Evolutionary conservation across 805 yeast genomes (phyloP).

Genomic region (Cephaloascus fragrans): DNA sequence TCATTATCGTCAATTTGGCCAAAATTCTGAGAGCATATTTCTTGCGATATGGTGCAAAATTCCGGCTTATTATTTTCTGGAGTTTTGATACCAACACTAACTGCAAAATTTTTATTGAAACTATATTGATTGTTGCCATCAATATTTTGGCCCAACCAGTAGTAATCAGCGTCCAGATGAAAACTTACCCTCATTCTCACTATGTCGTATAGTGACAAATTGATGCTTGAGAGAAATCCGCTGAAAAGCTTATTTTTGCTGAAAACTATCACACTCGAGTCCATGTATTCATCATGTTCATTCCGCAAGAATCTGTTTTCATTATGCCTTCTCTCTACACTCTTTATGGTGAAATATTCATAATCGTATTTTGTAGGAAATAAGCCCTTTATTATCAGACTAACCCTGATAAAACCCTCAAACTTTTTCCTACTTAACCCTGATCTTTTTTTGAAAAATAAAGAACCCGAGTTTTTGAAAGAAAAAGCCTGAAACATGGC

Average conservation of each 20-base stretch:
- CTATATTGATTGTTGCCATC: background rate
- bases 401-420: background rate
- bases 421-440: background rate
- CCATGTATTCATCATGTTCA: background rate
- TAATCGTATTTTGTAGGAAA: background rate
- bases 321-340: background rate
- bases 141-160: background rate
- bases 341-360: background rate
- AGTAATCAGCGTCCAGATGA: background rate
- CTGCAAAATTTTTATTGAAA: background rate
- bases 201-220: background rate
- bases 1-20: background rate
- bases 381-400: background rate
- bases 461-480: background rate
- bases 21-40: background rate
- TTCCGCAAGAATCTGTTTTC: background rate
- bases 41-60: background rate
- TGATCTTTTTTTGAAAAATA: background rate
- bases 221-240: background rate
- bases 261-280: background rate
- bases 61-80: background rate
- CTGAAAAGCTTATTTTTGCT: background rate
- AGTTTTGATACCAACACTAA: background rate
- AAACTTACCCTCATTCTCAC: background rate
- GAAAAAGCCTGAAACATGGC: constrained; percentile 1